These are phyloP conservation scores for Zhuliangozyma blackwelliae DNA, from an alignment of 1,139 yeast species.

Conservation along the genomic window DNA sequence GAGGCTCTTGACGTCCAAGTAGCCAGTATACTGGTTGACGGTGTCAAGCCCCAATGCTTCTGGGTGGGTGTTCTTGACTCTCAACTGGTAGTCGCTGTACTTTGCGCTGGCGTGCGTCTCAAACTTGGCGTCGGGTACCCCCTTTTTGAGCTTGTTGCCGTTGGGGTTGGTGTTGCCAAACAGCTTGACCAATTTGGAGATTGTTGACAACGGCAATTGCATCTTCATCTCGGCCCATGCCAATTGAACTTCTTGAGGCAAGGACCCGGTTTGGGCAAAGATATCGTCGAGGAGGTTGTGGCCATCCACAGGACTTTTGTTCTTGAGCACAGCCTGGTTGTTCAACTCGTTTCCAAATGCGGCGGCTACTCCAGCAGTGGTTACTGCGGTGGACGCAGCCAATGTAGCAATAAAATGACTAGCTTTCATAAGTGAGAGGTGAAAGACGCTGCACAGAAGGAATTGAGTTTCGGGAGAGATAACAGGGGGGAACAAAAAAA, in stretches of 20 bases:
- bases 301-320: neutral
- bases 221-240: conserved; percentile 26
- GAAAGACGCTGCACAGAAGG: no score
- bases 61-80: conserved; percentile 41
- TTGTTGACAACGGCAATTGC: conserved; percentile 14
- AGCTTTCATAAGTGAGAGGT: conserved; percentile 7
- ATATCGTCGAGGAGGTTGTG: neutral
- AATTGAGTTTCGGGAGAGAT: no score
- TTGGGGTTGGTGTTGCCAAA: conserved; percentile 10
- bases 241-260: conserved; percentile 4
- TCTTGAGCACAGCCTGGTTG: conserved; percentile 8
- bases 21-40: conserved; percentile 63
- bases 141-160: neutral
- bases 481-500: no score
- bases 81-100: conserved; percentile 33
- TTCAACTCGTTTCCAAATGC: conserved; percentile 4
- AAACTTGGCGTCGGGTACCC: conserved; percentile 8
- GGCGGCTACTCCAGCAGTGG: no score
- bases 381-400: conserved; percentile 3
- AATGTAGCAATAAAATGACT: conserved; percentile 4
- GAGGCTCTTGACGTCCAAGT: conserved; percentile 49
- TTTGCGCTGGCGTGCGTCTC: conserved; percentile 20
- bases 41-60: conserved; percentile 47
- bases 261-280: neutral
- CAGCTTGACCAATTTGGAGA: conserved; percentile 17